Evolutionary conservation across 192 early-diverging fungal genomes (phyloP).

Genomic region (Pilaira anomala): DNA sequence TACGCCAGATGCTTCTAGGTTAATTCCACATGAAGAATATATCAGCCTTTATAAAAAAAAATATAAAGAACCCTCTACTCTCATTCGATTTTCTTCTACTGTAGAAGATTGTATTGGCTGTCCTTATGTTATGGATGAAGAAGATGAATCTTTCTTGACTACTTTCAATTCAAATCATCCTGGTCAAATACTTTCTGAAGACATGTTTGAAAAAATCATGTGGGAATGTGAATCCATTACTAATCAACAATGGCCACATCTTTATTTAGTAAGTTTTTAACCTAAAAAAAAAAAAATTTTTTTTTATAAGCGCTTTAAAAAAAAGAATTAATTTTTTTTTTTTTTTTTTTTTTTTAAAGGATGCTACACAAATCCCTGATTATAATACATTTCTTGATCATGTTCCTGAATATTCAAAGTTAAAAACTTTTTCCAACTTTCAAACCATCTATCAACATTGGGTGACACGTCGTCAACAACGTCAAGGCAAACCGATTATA

Average conservation of each 20-base stretch:
- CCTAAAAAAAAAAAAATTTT: too few relatives aligned
- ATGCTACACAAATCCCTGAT: constrained; percentile 14
- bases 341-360: neutral
- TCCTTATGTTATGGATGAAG: constrained; percentile 87
- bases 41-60: constrained; percentile 62
- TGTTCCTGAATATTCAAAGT: constrained; percentile 15
- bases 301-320: neutral
- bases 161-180: constrained; percentile 38
- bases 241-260: constrained; percentile 30
- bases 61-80: constrained; percentile 71
- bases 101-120: constrained; percentile 87
- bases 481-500: constrained; percentile 49
- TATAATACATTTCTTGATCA: constrained; percentile 13
- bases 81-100: constrained; percentile 82
- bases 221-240: constrained; percentile 47
- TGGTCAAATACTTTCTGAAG: constrained; percentile 53
- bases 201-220: constrained; percentile 79
- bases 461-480: constrained; percentile 44
- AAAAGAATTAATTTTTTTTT: neutral
- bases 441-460: constrained; percentile 50
- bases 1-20: constrained; percentile 83
- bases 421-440: constrained; percentile 3
- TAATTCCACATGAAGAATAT: constrained; percentile 57
- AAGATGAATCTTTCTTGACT: constrained; percentile 70
- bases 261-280: constrained; percentile 28